Conservation (phyloP, 1,284 basidiomycete genomes). For the Ustilago nuda region DNA sequence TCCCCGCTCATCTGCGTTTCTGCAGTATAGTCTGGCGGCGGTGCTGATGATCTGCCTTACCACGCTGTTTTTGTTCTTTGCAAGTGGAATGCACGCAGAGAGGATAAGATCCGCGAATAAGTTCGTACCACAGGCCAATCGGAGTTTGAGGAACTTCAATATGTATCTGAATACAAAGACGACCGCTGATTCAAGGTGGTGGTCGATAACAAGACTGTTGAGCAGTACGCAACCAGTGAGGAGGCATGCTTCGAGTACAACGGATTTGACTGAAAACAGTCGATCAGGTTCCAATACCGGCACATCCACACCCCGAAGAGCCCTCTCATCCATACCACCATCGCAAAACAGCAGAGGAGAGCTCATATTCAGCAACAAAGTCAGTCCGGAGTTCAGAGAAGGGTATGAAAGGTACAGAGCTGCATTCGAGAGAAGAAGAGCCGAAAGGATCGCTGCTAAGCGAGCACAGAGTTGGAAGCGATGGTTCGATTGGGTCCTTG, state of each 20-base stretch:
- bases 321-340: slow-evolving; percentile 84
- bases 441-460: slow-evolving; percentile 72
- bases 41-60: slow-evolving; percentile 72
- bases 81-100: slow-evolving; percentile 94
- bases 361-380: slow-evolving; percentile 91
- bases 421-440: slow-evolving; percentile 85
- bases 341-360: slow-evolving; percentile 91
- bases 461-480: slow-evolving; percentile 45
- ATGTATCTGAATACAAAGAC: slow-evolving; percentile 95
- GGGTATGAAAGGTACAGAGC: slow-evolving; percentile 91
- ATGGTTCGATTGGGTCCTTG: slow-evolving; percentile 37
- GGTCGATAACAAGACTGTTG: slow-evolving; percentile 11
- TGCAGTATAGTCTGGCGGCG: slow-evolving; percentile 58
- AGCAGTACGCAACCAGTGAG: not conserved
- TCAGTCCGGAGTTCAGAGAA: slow-evolving; percentile 84
- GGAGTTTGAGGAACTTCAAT: slow-evolving; percentile 88
- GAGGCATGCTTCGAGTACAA: not conserved
- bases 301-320: slow-evolving; percentile 6
- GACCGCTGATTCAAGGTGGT: slow-evolving; percentile 72
- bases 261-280: not conserved
- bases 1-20: slow-evolving; percentile 27
- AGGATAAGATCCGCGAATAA: slow-evolving; percentile 96
- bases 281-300: slow-evolving; percentile 8
- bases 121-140: slow-evolving; percentile 97
- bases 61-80: slow-evolving; percentile 93